Conservation (phyloP, 1,284 basidiomycete species). For the Dichomitus squalens region DNA sequence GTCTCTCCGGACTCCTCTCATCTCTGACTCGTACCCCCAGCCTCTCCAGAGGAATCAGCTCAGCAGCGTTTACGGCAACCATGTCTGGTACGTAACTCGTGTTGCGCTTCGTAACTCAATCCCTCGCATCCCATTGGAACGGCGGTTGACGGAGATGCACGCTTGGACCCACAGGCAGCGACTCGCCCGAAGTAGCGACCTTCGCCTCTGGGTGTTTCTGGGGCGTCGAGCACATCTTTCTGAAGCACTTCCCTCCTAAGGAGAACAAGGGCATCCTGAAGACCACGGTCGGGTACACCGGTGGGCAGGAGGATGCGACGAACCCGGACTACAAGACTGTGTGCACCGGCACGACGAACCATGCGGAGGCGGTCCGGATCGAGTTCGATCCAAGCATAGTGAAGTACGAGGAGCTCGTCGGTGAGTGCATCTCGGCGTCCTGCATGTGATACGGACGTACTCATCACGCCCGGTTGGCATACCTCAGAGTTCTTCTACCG, state of each 20-base stretch:
- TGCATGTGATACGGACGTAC: not conserved
- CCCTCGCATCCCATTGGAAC: conserved; percentile 6
- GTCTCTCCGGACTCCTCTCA: conserved; percentile 17
- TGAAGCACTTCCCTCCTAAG: conserved; percentile 75
- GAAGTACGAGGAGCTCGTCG: conserved; percentile 82
- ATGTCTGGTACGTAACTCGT: conserved; percentile 21
- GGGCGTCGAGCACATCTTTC: conserved; percentile 87
- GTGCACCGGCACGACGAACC: conserved; percentile 81
- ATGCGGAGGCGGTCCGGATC: conserved; percentile 89
- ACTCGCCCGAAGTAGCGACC: conserved; percentile 61
- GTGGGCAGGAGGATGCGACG: conserved; percentile 58
- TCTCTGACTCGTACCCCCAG: conserved; percentile 9
- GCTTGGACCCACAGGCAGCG: conserved; percentile 9
- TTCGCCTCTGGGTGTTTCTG: conserved; percentile 79
- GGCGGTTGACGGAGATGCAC: not conserved
- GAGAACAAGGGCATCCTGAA: conserved; percentile 70
- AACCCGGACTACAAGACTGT: conserved; percentile 78
- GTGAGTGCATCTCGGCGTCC: conserved; percentile 41
- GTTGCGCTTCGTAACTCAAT: not conserved
- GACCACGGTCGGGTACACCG: conserved; percentile 82
- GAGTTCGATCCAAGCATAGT: conserved; percentile 84
- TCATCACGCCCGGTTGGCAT: not conserved
- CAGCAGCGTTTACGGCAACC: conserved; percentile 9
- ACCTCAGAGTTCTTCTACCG: conserved; percentile 89
- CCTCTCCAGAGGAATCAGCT: conserved; percentile 19